phyloP scores from a whole-genome alignment of 2,329 filamentous ascomycete genomes.

The Pseudogymnoascus sp. region DNA sequence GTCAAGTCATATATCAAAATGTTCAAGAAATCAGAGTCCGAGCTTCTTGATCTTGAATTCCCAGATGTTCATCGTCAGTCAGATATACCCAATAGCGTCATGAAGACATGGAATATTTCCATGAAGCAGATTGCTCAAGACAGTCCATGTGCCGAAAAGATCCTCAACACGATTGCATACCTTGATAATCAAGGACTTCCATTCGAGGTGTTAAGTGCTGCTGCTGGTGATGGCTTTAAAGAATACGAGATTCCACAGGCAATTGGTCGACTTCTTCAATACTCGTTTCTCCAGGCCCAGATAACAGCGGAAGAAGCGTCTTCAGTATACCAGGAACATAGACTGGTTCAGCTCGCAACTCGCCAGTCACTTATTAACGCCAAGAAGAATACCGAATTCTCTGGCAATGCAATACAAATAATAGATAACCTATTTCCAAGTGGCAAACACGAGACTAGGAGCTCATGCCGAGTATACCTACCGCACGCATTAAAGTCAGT shows the following conservation, averaged over 20 bases:
- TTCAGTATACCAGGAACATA: conserved; percentile 15
- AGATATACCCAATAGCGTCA: conserved; percentile 27
- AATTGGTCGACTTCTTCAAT: conserved; percentile 26
- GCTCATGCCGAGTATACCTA: conserved; percentile 24
- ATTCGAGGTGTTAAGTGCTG: conserved; percentile 21
- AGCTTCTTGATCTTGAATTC: conserved; percentile 22
- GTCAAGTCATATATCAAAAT: conserved; percentile 23
- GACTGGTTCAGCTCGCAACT: conserved; percentile 14
- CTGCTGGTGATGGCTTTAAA: conserved; percentile 14
- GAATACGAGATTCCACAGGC: conserved; percentile 18
- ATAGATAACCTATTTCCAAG: conserved; percentile 21
- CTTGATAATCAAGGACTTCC: conserved; percentile 30
- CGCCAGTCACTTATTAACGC: conserved; percentile 11
- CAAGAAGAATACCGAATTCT: conserved; percentile 20
- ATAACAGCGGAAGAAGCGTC: conserved; percentile 4
- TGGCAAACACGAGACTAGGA: conserved; percentile 17
- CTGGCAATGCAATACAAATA: conserved; percentile 19
- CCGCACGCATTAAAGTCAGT: conserved; percentile 23
- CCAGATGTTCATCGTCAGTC: conserved; percentile 26
- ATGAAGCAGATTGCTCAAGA: conserved; percentile 27
- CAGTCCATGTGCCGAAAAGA: conserved; percentile 23
- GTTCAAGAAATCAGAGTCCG: conserved; percentile 18
- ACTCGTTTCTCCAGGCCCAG: conserved; percentile 27
- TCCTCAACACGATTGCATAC: conserved; percentile 28
- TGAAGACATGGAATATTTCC: conserved; percentile 30